Conservation (phyloP, 495 filamentous ascomycete species). For the Platismatia glauca region DNA sequence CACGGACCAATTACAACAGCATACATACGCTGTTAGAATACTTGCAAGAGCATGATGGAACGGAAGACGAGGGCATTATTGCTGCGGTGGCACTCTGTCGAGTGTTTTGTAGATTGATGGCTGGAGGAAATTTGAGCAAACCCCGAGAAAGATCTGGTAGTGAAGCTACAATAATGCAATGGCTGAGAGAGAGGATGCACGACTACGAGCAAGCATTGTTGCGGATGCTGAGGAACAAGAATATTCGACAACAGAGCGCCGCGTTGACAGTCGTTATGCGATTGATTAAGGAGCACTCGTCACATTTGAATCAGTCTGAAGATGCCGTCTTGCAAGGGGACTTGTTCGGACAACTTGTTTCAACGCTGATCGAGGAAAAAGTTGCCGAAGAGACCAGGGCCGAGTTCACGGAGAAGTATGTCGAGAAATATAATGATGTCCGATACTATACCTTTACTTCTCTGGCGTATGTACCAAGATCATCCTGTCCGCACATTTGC, state of each 20-base stretch:
- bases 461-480: conserved; percentile 48
- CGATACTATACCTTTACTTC: conserved; percentile 68
- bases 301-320: conserved; percentile 48
- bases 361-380: conserved; percentile 48
- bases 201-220: conserved; percentile 57
- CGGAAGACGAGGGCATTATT: conserved; percentile 36
- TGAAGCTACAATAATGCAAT: conserved; percentile 63
- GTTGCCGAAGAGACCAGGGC: conserved; percentile 48
- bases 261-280: conserved; percentile 75
- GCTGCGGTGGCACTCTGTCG: conserved; percentile 77
- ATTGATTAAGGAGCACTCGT: conserved; percentile 65
- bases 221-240: conserved; percentile 44
- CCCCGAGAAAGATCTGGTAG: conserved; percentile 55
- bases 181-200: conserved; percentile 65
- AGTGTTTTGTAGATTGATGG: conserved; percentile 78
- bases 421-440: conserved; percentile 75
- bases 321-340: conserved; percentile 55
- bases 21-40: conserved; percentile 61
- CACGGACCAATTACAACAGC: conserved; percentile 86
- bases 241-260: conserved; percentile 40
- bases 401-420: conserved; percentile 67
- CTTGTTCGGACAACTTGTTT: conserved; percentile 55
- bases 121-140: conserved; percentile 59
- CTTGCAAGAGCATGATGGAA: conserved; percentile 39
- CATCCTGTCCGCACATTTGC: not conserved